Percentiles rank a stretch among this genome's conserved stretches.
phyloP scores from a whole-genome alignment of 306 rosid genomes.

The Echinosophora koreensis region DNA sequence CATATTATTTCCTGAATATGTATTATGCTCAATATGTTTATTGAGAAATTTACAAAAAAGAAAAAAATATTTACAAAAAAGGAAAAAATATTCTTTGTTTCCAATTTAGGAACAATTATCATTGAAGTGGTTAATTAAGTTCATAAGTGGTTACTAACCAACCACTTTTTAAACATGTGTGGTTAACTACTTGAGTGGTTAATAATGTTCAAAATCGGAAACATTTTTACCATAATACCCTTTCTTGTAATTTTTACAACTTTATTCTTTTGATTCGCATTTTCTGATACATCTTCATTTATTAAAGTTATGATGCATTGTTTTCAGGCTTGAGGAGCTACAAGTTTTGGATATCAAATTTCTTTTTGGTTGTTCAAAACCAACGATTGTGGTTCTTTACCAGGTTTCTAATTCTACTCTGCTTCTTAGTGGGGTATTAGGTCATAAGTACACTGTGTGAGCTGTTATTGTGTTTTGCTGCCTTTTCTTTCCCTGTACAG shows the following conservation, averaged over 20 bases:
- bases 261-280: neutral
- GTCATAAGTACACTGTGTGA: conserved; percentile 3
- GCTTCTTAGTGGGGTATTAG: neutral
- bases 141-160: neutral
- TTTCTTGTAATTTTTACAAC: neutral
- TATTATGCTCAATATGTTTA: neutral
- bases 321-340: conserved; percentile 98
- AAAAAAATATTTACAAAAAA: neutral
- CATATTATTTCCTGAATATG: neutral
- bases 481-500: neutral
- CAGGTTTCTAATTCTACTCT: conserved; percentile 62
- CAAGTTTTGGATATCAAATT: conserved; percentile 97
- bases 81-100: neutral
- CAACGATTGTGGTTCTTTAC: conserved; percentile 97
- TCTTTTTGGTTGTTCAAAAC: conserved; percentile 94
- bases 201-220: neutral
- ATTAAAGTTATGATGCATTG: conserved; percentile 38
- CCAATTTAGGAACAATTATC: neutral
- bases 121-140: neutral
- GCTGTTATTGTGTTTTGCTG: conserved; percentile 21
- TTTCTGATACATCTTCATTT: conserved; percentile 9
- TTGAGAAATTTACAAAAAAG: neutral
- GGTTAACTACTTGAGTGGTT: neutral
- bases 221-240: neutral
- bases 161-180: neutral